phyloP scores from a whole-genome alignment of 1,139 yeast species.

The Candida frijolesensis region DNA sequence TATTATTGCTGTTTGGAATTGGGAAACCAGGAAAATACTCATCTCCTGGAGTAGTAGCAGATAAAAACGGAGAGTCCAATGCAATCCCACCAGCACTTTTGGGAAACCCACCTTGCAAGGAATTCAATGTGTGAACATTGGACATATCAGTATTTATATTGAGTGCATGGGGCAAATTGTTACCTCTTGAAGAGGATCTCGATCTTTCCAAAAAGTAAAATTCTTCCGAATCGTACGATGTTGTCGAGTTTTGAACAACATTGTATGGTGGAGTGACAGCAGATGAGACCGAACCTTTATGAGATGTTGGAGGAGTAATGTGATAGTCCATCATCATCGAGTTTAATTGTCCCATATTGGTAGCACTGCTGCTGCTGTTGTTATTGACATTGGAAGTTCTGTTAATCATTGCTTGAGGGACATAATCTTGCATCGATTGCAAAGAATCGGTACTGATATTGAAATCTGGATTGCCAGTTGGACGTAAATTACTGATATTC shows the following conservation, averaged over 20 bases:
- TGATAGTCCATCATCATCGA: slow-evolving; percentile 47
- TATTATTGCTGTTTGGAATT: slow-evolving; percentile 5
- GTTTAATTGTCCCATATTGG: slow-evolving; percentile 22
- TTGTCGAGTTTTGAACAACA: slow-evolving; percentile 1
- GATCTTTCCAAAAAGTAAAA: slow-evolving; percentile 21
- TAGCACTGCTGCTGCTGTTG: slow-evolving; percentile 8
- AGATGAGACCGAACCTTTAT: slow-evolving; percentile 37
- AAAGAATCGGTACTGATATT: slow-evolving; percentile 45
- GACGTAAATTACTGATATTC: slow-evolving; percentile 40
- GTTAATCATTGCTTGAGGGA: slow-evolving; percentile 43
- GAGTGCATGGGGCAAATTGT: slow-evolving; percentile 36
- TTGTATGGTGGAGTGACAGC: slow-evolving; percentile 10
- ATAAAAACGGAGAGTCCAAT: slow-evolving; percentile 48
- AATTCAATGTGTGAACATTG: slow-evolving; percentile 30
- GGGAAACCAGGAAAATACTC: slow-evolving; percentile 29
- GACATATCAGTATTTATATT: slow-evolving; percentile 46
- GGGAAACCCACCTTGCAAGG: slow-evolving; percentile 24
- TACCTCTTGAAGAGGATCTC: slow-evolving; percentile 27
- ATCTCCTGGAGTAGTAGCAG: slow-evolving; percentile 44
- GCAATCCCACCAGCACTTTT: slow-evolving; percentile 20
- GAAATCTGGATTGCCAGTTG: slow-evolving; percentile 20
- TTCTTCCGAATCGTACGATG: slow-evolving; percentile 16
- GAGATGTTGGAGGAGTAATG: slow-evolving; percentile 42
- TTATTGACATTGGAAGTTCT: slow-evolving; percentile 16
- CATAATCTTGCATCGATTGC: slow-evolving; percentile 49